These are phyloP conservation scores for Alternaria infectoria DNA, from an alignment of 2,329 filamentous ascomycete genomes.

Conservation along the genomic window DNA sequence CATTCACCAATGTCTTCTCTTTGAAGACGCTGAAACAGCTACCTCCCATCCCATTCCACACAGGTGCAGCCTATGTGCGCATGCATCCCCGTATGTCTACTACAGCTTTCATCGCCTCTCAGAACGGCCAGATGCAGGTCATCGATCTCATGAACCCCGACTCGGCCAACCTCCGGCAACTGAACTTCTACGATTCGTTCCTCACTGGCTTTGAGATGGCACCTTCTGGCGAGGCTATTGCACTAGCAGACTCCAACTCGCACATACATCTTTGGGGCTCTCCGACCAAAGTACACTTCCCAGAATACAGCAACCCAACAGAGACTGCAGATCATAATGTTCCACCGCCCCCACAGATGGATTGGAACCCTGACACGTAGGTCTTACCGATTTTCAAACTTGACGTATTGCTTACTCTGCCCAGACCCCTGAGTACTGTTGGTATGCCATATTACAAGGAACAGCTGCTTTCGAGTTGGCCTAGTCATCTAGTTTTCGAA, in stretches of 20 bases:
- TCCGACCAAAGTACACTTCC: constrained; percentile 83
- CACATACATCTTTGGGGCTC: constrained; percentile 88
- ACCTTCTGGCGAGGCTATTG: constrained; percentile 84
- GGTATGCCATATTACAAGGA: constrained; percentile 96
- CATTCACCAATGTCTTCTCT: constrained; percentile 94
- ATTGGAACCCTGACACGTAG: constrained; percentile 75
- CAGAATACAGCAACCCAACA: constrained; percentile 75
- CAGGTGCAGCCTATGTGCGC: constrained; percentile 89
- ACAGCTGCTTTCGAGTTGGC: constrained; percentile 85
- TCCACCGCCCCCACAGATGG: constrained; percentile 64
- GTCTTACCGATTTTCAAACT: constrained; percentile 30
- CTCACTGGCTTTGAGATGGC: constrained; percentile 85
- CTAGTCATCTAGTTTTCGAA: constrained; percentile 81
- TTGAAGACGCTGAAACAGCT: constrained; percentile 88
- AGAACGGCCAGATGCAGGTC: constrained; percentile 91
- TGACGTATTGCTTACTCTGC: too few species aligned
- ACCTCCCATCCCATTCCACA: constrained; percentile 88
- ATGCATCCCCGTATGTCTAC: constrained; percentile 97
- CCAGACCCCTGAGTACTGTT: constrained; percentile 78
- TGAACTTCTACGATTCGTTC: constrained; percentile 73
- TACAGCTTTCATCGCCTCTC: constrained; percentile 91
- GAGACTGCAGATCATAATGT: constrained; percentile 74
- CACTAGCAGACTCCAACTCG: constrained; percentile 78
- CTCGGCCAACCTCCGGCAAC: constrained; percentile 82
- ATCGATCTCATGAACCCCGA: constrained; percentile 95